phyloP scores from a whole-genome alignment of 2,329 filamentous ascomycete genomes.

The Arthrobotrys musiformis region DNA sequence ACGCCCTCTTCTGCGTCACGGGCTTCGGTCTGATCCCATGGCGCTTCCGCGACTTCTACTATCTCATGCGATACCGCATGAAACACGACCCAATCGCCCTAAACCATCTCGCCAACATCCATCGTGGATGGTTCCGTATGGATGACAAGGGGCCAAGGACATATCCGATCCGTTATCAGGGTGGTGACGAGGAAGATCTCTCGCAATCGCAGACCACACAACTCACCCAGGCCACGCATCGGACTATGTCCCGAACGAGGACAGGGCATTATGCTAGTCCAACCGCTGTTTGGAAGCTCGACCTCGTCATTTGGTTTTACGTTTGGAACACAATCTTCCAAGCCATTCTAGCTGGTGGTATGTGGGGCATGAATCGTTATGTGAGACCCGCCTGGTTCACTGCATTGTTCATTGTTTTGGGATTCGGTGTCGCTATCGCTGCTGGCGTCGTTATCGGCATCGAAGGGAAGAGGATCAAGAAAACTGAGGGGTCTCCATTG shows the following conservation, averaged over 20 bases:
- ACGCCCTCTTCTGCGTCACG: slow-evolving; percentile 85
- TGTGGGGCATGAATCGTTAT: slow-evolving; percentile 82
- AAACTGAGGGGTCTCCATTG: slow-evolving; percentile 70
- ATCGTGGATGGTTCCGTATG: slow-evolving; percentile 80
- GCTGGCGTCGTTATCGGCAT: slow-evolving; percentile 77
- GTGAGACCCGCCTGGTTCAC: slow-evolving; percentile 82
- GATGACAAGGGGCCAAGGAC: slow-evolving; percentile 69
- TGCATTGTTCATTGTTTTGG: slow-evolving; percentile 80
- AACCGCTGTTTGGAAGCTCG: slow-evolving; percentile 82
- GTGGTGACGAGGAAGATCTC: slow-evolving; percentile 64
- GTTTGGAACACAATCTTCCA: slow-evolving; percentile 83
- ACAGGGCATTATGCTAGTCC: slow-evolving; percentile 75
- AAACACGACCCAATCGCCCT: slow-evolving; percentile 66
- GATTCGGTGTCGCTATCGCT: slow-evolving; percentile 74
- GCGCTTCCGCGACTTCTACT: slow-evolving; percentile 83
- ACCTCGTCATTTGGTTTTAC: slow-evolving; percentile 82
- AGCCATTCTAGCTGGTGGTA: slow-evolving; percentile 76
- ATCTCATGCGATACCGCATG: slow-evolving; percentile 74
- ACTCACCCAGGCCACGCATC: slow-evolving; percentile 71
- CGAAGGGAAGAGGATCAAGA: slow-evolving; percentile 78
- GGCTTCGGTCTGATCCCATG: slow-evolving; percentile 86
- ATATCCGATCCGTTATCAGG: slow-evolving; percentile 60
- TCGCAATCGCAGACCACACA: slow-evolving; percentile 62
- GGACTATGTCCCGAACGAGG: slow-evolving; percentile 60
- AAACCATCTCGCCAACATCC: slow-evolving; percentile 76